Percentiles rank a stretch among this genome's conserved stretches.
phyloP scores from a whole-genome alignment of 2,329 filamentous ascomycete genomes.

The Zasmidium angulare region DNA sequence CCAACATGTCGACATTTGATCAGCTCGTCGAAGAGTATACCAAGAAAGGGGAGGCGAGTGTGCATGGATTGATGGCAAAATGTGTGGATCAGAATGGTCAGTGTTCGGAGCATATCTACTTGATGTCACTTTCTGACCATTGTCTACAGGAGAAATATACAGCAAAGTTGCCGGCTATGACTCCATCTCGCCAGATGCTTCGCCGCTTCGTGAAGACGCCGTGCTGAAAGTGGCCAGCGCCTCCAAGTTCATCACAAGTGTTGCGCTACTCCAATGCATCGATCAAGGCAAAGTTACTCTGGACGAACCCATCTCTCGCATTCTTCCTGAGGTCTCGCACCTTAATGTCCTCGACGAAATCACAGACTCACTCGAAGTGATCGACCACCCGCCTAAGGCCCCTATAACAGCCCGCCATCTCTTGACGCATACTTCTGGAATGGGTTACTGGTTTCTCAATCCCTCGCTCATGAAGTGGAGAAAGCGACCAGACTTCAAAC shows the following conservation, averaged over 20 bases:
- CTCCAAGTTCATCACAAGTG: slow-evolving; percentile 51
- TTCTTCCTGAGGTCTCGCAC: slow-evolving; percentile 50
- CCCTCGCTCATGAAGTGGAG: slow-evolving; percentile 32
- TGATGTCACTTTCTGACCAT: too few species aligned
- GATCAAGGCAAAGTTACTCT: slow-evolving; percentile 52
- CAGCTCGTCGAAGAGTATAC: slow-evolving; percentile 3
- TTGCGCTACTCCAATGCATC: slow-evolving; percentile 56
- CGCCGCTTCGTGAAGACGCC: slow-evolving; percentile 30
- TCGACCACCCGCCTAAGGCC: not conserved
- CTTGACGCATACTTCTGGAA: slow-evolving; percentile 51
- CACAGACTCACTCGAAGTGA: not conserved
- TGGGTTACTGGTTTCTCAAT: slow-evolving; percentile 45
- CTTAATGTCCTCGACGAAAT: slow-evolving; percentile 18
- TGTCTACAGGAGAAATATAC: slow-evolving; percentile 11
- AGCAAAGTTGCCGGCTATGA: slow-evolving; percentile 20
- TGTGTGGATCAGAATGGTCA: slow-evolving; percentile 14
- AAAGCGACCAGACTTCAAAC: slow-evolving; percentile 21
- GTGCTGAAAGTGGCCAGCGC: slow-evolving; percentile 34
- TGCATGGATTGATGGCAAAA: slow-evolving; percentile 10
- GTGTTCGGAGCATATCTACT: not conserved
- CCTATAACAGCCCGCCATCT: slow-evolving; percentile 37
- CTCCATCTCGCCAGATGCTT: slow-evolving; percentile 13
- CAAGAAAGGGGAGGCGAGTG: slow-evolving; percentile 3
- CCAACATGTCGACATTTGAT: slow-evolving; percentile 1
- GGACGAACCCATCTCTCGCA: slow-evolving; percentile 44